Conservation (phyloP, 495 filamentous ascomycete species). For the Aspergillus carlsbadensis region DNA sequence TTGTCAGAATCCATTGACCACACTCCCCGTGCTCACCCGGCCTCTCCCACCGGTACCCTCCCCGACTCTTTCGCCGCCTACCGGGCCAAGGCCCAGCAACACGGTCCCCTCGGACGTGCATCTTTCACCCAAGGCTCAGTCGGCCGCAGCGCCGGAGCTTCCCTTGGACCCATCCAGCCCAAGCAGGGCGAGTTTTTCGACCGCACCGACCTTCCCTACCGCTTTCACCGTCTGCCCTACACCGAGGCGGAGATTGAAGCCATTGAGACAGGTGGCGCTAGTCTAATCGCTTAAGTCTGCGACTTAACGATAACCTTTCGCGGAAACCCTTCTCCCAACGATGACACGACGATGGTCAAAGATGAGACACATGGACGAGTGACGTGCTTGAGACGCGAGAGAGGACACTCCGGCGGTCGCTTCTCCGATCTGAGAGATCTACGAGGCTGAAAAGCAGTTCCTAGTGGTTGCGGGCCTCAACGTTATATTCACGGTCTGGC, state of each 20-base stretch:
- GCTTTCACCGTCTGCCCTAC: conserved; percentile 74
- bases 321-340: conserved; percentile 11
- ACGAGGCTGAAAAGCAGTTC: conserved; percentile 1
- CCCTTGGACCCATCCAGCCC: conserved; percentile 70
- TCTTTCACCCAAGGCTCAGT: conserved; percentile 51
- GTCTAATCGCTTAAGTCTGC: conserved; percentile 50
- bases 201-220: conserved; percentile 76
- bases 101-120: conserved; percentile 70
- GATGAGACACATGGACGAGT: conserved; percentile 15
- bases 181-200: conserved; percentile 80
- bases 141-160: conserved; percentile 61
- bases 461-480: conserved; percentile 4
- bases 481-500: conserved; percentile 2
- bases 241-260: conserved; percentile 88
- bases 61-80: conserved; percentile 85
- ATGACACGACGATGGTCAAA: conserved; percentile 19
- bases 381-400: conserved; percentile 7
- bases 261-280: conserved; percentile 88
- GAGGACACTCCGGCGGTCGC: conserved; percentile 2
- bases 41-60: conserved; percentile 59
- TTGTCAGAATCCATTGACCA: conserved; percentile 67
- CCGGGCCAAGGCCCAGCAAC: conserved; percentile 88
- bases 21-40: conserved; percentile 60
- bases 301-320: not conserved
- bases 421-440: not conserved